A percentile compares a stretch with the other conserved stretches of the same genome.
Conservation (phyloP, 345 rosid genomes). For the Geranium rotundifolium region DNA sequence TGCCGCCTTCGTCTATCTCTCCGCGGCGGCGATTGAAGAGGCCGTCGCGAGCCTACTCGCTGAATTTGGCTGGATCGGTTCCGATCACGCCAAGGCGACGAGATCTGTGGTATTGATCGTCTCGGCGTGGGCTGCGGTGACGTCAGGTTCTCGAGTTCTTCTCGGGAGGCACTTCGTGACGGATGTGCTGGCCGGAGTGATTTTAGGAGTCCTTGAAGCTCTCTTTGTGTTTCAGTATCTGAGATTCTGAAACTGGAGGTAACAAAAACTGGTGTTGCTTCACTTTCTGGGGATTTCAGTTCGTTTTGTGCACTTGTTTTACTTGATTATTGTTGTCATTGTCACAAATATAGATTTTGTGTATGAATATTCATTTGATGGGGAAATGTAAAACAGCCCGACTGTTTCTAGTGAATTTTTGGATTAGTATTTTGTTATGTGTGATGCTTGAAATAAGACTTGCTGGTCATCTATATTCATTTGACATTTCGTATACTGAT, state of each 20-base stretch:
- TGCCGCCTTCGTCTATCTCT: slow-evolving; percentile 45
- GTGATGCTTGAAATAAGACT: too few species aligned
- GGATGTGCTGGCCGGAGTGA: slow-evolving; percentile 65
- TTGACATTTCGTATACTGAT: too few species aligned
- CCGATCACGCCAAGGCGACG: slow-evolving; percentile 7
- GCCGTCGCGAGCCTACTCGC: slow-evolving; percentile 10
- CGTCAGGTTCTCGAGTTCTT: slow-evolving; percentile 64
- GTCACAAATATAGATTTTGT: background rate
- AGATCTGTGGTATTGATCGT: slow-evolving; percentile 19
- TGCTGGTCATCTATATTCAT: too few species aligned
- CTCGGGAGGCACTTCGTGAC: slow-evolving; percentile 68
- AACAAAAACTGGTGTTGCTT: slow-evolving; percentile 1
- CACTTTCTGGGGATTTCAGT: background rate
- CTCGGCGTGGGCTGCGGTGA: slow-evolving; percentile 57
- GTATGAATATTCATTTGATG: background rate
- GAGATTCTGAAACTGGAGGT: slow-evolving; percentile 22
- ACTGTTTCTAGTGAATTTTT: background rate
- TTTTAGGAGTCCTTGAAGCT: slow-evolving; percentile 57
- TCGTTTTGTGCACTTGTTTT: too few species aligned
- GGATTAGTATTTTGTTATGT: too few species aligned
- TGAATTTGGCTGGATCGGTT: slow-evolving; percentile 13
- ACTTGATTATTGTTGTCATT: background rate
- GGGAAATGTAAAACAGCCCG: background rate
- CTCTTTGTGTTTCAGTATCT: slow-evolving; percentile 33
- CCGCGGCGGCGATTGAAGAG: slow-evolving; percentile 9